Evolutionary conservation across 257 asterid genomes (phyloP), one percentile per base, ranked within the genome.

Genomic region (Solanum boliviense): DNA sequence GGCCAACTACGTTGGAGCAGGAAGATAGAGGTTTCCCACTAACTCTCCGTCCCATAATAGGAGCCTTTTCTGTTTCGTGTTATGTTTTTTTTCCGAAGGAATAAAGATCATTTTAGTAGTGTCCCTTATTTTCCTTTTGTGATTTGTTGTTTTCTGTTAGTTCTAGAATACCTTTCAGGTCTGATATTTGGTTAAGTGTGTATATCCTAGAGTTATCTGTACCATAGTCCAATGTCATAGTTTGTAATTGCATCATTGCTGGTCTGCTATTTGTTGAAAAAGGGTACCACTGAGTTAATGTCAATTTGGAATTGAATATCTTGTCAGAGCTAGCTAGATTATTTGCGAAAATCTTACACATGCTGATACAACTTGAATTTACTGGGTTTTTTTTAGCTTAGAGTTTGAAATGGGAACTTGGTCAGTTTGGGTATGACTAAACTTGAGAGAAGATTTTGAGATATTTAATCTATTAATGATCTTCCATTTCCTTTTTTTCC

Each of bases 1-100:
- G 99, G 99, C 86, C 95, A 93, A 75, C 91, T 94, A 89, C 95
- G 98, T 29, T 97, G 99, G 98, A 91, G 91, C 89, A 93, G 98
- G 92, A 94, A 93, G 93, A 91, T 92, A 39, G 99, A 96, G 98
- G 99, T 95, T 44, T 60, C 27, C 71, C 84, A 46, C 70, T 48
- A 48, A 46, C 70, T 48, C 20, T 82, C 85, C 44, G 0, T 46
- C 70, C 41, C 68, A 18, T 11, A 29, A 82, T 7, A 29, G 44
- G 41, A 29, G 41, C 85, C 68, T 48, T 48, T 18, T 48, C 70
- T 48, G 70, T 73, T 23, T 72, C 62, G 48, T 83, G n/a, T 87
- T 44, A 44, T 16, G 2, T 12, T 81, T 81, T 25, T 25, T 79
- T 1, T 9, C 16, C 9, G 27, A 27, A 29, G 36, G 29, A 82